Conservation (phyloP, 257 asterid species). For the Solanum chiquidenum region DNA sequence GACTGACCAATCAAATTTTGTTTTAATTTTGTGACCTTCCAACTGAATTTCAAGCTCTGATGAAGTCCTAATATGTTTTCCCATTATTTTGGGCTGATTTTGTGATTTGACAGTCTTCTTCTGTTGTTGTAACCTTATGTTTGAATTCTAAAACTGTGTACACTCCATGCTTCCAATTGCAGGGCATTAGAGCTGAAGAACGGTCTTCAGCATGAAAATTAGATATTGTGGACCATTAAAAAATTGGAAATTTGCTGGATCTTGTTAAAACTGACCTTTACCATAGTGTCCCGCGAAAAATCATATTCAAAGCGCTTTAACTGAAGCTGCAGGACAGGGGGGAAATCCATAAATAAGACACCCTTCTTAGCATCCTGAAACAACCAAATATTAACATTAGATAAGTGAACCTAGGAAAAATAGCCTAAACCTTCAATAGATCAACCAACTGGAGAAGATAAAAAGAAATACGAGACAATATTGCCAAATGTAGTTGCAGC, state of each 20-base stretch:
- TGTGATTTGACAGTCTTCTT: neutral
- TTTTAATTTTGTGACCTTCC: neutral
- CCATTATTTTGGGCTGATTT: neutral
- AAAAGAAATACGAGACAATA: neutral
- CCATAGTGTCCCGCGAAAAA: slow-evolving; percentile 88
- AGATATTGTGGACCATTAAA: neutral
- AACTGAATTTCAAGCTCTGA: neutral
- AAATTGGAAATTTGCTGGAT: neutral
- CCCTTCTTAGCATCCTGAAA: slow-evolving; percentile 96
- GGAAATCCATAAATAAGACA: slow-evolving; percentile 85
- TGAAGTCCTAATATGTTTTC: neutral
- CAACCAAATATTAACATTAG: neutral
- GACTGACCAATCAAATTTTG: neutral
- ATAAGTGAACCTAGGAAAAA: neutral
- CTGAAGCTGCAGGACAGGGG: slow-evolving; percentile 98
- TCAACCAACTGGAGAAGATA: neutral
- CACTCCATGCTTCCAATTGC: neutral
- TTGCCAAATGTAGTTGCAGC: neutral
- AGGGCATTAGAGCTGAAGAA: neutral
- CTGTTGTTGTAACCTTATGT: neutral
- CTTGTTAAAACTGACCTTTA: slow-evolving; percentile 52
- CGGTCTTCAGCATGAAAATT: neutral
- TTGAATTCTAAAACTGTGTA: neutral
- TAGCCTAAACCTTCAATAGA: neutral
- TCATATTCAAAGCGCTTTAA: slow-evolving; percentile 96